phyloP scores from a whole-genome alignment of 2,329 filamentous ascomycete genomes.

The Polytolypa hystricis region DNA sequence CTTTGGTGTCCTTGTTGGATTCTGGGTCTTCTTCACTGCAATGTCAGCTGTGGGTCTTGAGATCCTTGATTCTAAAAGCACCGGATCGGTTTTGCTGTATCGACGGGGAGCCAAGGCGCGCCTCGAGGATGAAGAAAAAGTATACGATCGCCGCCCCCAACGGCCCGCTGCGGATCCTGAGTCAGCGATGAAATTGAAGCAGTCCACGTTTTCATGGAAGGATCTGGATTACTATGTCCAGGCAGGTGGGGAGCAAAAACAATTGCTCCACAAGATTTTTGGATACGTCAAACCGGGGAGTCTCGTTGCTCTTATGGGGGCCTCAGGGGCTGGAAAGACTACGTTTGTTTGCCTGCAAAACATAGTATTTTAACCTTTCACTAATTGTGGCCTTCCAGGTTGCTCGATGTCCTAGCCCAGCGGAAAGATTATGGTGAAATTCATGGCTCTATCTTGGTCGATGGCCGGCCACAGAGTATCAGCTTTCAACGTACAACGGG shows the following conservation, averaged over 20 bases:
- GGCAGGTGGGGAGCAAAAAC: conserved; percentile 63
- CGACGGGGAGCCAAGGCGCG: conserved; percentile 19
- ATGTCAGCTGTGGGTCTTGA: conserved; percentile 68
- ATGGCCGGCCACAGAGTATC: conserved; percentile 56
- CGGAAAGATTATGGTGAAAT: conserved; percentile 86
- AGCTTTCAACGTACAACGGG: conserved; percentile 79
- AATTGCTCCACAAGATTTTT: conserved; percentile 73
- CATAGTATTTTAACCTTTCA: not conserved
- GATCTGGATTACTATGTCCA: conserved; percentile 71
- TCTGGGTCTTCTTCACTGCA: conserved; percentile 64
- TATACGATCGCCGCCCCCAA: not conserved
- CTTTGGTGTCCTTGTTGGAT: conserved; percentile 60
- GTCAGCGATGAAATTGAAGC: conserved; percentile 55
- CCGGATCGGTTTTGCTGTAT: conserved; percentile 24
- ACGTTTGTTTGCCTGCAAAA: conserved; percentile 34
- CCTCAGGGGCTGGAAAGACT: conserved; percentile 85
- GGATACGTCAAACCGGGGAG: conserved; percentile 92
- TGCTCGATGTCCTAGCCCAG: conserved; percentile 74
- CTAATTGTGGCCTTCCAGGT: conserved; percentile 14
- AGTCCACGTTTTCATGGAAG: conserved; percentile 71
- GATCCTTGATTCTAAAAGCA: conserved; percentile 28
- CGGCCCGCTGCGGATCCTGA: conserved; percentile 37
- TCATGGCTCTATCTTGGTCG: conserved; percentile 70
- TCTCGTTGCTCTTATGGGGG: conserved; percentile 76
- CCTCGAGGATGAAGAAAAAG: not conserved